Conservation (phyloP, 495 filamentous ascomycete genomes). For the Baudoinia panamericana region DNA sequence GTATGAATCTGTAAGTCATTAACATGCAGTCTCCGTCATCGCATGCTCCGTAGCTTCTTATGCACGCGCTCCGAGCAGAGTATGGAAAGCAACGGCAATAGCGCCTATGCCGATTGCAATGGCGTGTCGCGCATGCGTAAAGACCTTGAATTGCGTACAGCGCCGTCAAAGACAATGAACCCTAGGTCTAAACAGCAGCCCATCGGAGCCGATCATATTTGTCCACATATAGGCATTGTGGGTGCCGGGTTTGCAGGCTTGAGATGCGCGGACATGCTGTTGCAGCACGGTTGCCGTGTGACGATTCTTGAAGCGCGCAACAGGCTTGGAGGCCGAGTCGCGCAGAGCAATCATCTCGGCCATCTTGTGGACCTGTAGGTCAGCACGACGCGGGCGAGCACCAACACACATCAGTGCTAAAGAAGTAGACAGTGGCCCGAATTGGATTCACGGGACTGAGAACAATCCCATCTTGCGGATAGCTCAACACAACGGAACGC, state of each 20-base stretch:
- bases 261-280: constrained; percentile 68
- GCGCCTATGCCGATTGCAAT: neutral
- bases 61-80: neutral
- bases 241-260: constrained; percentile 84
- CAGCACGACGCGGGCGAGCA: neutral
- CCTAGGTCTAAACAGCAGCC: neutral
- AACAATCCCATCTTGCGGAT: constrained; percentile 76
- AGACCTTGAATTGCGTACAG: too few relatives aligned
- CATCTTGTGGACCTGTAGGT: constrained; percentile 43
- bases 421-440: constrained; percentile 50
- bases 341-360: constrained; percentile 23
- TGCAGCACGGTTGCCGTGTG: constrained; percentile 64
- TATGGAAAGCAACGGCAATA: constrained; percentile 1
- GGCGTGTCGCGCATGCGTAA: constrained; percentile 11
- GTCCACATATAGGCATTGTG: constrained; percentile 56
- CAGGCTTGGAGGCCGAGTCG: constrained; percentile 70
- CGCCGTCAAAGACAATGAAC: too few relatives aligned
- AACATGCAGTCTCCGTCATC: neutral
- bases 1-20: too few relatives aligned
- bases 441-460: constrained; percentile 88
- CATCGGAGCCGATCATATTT: constrained; percentile 21
- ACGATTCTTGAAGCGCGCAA: constrained; percentile 77
- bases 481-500: constrained; percentile 53
- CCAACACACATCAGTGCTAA: constrained; percentile 6
- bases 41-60: neutral